Base-by-base conservation (phyloP, 2,329 filamentous ascomycete species). In the Cercospora sp. region DNA sequence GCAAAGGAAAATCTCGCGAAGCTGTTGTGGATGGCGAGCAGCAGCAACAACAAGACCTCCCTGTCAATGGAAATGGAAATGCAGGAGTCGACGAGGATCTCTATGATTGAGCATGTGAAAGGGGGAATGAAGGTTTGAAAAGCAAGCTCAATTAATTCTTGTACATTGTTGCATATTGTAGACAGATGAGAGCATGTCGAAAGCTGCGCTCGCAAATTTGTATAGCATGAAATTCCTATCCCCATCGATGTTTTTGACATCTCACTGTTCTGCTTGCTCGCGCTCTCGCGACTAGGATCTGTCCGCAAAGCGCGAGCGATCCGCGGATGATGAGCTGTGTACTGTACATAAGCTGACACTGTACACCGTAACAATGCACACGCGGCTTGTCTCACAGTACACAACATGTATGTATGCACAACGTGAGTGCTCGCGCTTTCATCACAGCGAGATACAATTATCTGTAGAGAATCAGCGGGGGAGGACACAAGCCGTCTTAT, bases 31-130 rank as follows among this genome's bases (percentile, higher is more conserved):
- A 43, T 16, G 77, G 76, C 59, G 79, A 79, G 65, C 78, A 51
- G 16, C n/a, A 24, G 30, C 55, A 32, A 18, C 28, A 12, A 37
- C 55, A 59, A 32, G 55, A 59, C 32, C 55, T 32, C 28, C 55
- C 55, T 32, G 59, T 37, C 34, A 28, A 24, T 24, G 59, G 34
- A 1, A 79, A 80, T 66, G 79, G 76, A 24, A 79, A 77, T 37
- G 76, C 24, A 28, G 49, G 76, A 53, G 80, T 80, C 32, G 77
- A 76, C 4, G 77, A 80, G 71, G 82, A 83, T 57, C 70, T 85
- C 76, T 85, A 85, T 70, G 75, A 78, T 61, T 79, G 53, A 65
- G 49, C 49, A 28, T 55, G 49, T 55, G 49, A 55, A 55, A 55
- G 24, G 49, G 24, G 24, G n/a, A 26, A 13, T 3, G 16, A 59